Conservation (phyloP, 805 yeast genomes). For the Candida palmyrensis region DNA sequence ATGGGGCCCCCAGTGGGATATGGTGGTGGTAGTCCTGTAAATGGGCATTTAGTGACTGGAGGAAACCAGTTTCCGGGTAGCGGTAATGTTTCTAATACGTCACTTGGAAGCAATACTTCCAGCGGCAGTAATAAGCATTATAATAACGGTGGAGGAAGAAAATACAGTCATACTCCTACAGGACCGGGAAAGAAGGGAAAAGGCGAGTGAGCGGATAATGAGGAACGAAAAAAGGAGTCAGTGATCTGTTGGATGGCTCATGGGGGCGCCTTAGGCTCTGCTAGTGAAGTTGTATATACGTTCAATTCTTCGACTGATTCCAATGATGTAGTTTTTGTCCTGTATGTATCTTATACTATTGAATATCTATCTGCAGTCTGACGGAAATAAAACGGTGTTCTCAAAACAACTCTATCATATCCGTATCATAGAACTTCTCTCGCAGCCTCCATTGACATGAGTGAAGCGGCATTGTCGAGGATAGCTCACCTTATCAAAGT, state of each 20-base stretch:
- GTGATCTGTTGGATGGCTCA: no score
- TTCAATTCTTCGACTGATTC: no score
- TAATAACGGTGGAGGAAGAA: slow-evolving; percentile 3
- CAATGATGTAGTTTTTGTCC: no score
- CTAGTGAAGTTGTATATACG: no score
- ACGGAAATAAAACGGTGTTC: no score
- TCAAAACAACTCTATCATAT: no score
- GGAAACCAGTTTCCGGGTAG: slow-evolving; percentile 4
- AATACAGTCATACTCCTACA: background rate
- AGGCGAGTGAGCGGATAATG: slow-evolving; percentile 11
- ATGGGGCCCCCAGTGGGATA: slow-evolving; percentile 28
- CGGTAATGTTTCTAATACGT: background rate
- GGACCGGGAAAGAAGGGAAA: slow-evolving; percentile 3
- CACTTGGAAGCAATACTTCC: background rate
- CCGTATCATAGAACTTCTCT: no score
- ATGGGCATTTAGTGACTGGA: slow-evolving; percentile 20
- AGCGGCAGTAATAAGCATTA: background rate
- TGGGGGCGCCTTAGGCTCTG: no score
- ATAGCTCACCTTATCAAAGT: slow-evolving; percentile 35
- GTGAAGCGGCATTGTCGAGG: slow-evolving; percentile 36
- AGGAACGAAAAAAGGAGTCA: no score
- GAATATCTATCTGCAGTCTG: no score
- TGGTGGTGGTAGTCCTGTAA: slow-evolving; percentile 25
- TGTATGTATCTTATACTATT: no score
- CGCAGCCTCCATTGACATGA: no score